Evolutionary conservation across 805 yeast species (phyloP).

Genomic region (Wickerhamomyces canadensis): DNA sequence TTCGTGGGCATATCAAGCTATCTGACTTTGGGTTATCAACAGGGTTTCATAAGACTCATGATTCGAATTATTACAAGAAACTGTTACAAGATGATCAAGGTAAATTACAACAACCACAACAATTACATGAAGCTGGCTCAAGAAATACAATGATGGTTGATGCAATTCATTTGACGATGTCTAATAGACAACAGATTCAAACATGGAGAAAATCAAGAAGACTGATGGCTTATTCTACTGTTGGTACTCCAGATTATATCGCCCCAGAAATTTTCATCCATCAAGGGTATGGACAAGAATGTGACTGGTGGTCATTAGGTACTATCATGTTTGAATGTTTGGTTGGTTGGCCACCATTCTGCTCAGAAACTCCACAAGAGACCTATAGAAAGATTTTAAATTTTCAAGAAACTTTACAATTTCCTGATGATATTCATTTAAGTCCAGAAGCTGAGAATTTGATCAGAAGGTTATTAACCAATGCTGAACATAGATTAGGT

Average conservation of each 20-base stretch:
- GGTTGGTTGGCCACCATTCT: constrained; percentile 96
- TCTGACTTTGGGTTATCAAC: constrained; percentile 98
- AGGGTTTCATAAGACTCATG: constrained; percentile 87
- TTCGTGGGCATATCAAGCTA: constrained; percentile 80
- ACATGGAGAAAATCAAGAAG: constrained; percentile 70
- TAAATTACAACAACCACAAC: constrained; percentile 32
- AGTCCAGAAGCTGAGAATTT: constrained; percentile 92
- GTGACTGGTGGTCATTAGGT: constrained; percentile 98
- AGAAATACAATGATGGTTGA: constrained; percentile 87
- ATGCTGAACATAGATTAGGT: constrained; percentile 72
- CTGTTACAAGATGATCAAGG: constrained; percentile 59
- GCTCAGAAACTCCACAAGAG: constrained; percentile 90
- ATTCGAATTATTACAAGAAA: constrained; percentile 87
- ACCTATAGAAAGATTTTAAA: constrained; percentile 89
- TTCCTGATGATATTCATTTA: constrained; percentile 84
- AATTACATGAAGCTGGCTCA: constrained; percentile 28
- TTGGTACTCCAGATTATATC: constrained; percentile 99
- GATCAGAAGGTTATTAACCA: constrained; percentile 83
- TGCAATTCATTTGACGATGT: constrained; percentile 91
- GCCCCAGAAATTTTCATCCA: constrained; percentile 91
- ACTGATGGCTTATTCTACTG: constrained; percentile 89
- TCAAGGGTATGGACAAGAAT: constrained; percentile 87
- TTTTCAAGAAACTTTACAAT: constrained; percentile 77
- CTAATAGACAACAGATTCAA: constrained; percentile 82
- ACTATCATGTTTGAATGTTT: constrained; percentile 95